These are phyloP conservation scores for Coniophora puteana DNA, from an alignment of 1,284 basidiomycete species.

Conservation along the genomic window DNA sequence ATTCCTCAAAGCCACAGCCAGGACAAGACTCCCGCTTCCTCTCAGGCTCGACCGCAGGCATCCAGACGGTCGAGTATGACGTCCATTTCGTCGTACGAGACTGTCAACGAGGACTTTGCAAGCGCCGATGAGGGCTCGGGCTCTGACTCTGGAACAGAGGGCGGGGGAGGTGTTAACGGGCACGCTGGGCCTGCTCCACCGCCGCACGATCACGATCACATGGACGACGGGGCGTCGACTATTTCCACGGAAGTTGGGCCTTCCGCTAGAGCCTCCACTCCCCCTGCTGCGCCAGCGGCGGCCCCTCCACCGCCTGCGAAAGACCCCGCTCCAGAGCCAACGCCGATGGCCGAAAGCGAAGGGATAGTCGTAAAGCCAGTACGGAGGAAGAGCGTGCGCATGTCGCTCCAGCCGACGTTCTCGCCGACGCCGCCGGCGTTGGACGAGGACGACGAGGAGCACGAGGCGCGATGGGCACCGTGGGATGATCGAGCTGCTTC, in stretches of 20 bases:
- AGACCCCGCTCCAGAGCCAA: constrained; percentile 8
- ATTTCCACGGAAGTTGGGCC: constrained; percentile 13
- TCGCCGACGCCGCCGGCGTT: constrained; percentile 64
- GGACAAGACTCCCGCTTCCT: constrained; percentile 1
- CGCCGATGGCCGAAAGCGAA: too few species aligned
- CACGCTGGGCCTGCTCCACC: constrained; percentile 22
- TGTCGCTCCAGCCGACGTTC: constrained; percentile 69
- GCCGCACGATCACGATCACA: constrained; percentile 14
- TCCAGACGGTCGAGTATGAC: constrained; percentile 20
- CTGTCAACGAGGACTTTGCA: constrained; percentile 32
- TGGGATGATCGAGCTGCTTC: constrained; percentile 15
- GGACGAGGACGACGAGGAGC: constrained; percentile 41
- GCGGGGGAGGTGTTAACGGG: too few species aligned
- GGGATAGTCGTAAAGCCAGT: constrained; percentile 25
- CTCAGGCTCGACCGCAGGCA: constrained; percentile 1
- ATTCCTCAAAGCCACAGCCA: neutral
- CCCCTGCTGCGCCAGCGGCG: too few species aligned
- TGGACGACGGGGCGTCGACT: constrained; percentile 14
- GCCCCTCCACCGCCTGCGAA: too few species aligned
- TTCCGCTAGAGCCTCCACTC: too few species aligned
- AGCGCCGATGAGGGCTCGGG: too few species aligned
- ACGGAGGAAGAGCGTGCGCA: constrained; percentile 69
- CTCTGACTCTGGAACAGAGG: too few species aligned
- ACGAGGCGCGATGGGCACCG: constrained; percentile 20
- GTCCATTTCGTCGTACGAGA: constrained; percentile 61